Conservation (phyloP, 2,329 filamentous ascomycete species). For the Paraphoma chrysanthemicola region DNA sequence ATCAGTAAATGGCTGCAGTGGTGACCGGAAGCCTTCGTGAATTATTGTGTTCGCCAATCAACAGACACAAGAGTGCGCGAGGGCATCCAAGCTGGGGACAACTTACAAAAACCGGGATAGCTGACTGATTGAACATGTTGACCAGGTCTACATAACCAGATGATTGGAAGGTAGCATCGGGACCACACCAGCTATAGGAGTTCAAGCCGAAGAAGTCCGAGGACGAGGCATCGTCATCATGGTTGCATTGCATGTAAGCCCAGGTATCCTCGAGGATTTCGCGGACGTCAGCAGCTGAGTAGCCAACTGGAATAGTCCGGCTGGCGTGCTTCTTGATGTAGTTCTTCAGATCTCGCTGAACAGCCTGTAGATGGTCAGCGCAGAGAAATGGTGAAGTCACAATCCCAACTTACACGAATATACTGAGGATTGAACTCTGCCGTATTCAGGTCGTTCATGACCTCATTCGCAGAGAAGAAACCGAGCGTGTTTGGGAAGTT, state of each 20-base stretch:
- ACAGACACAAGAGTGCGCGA: neutral
- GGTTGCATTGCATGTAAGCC: slow-evolving; percentile 76
- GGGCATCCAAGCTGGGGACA: neutral
- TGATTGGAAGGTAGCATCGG: slow-evolving; percentile 66
- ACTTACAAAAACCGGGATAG: slow-evolving; percentile 72
- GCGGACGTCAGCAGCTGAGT: slow-evolving; percentile 78
- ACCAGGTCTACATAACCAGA: slow-evolving; percentile 69
- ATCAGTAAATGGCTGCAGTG: neutral
- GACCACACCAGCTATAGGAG: slow-evolving; percentile 77
- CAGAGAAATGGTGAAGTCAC: neutral
- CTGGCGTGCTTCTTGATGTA: slow-evolving; percentile 67
- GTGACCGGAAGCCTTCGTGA: neutral
- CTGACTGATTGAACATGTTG: slow-evolving; percentile 67
- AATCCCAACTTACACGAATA: slow-evolving; percentile 55
- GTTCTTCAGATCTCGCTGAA: slow-evolving; percentile 71
- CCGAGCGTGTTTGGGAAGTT: slow-evolving; percentile 69
- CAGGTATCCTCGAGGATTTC: slow-evolving; percentile 75
- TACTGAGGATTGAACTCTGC: slow-evolving; percentile 62
- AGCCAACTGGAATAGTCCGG: slow-evolving; percentile 70
- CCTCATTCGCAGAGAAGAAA: slow-evolving; percentile 73
- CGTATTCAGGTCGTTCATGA: slow-evolving; percentile 67
- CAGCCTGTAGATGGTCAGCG: slow-evolving; percentile 49
- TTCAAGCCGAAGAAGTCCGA: slow-evolving; percentile 81
- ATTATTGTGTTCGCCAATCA: neutral
- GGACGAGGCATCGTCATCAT: slow-evolving; percentile 64